Conservation (phyloP, 1,284 basidiomycete genomes). For the Vanrija pseudolonga region DNA sequence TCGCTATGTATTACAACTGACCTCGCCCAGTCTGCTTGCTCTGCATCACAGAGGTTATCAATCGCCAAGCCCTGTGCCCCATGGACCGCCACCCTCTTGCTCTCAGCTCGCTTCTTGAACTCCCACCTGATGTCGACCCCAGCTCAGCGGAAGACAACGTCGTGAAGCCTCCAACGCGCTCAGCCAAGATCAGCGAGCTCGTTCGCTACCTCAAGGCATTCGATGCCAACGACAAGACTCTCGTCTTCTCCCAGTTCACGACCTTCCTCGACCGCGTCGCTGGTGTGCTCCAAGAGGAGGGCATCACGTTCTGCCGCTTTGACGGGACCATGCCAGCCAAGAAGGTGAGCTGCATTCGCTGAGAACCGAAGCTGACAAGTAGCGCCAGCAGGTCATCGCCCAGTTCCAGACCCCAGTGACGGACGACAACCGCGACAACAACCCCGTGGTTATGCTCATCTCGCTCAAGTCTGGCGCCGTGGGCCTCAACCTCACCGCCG, state of each 20-base stretch:
- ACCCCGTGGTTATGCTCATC: conserved; percentile 77
- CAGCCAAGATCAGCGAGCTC: conserved; percentile 78
- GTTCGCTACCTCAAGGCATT: conserved; percentile 67
- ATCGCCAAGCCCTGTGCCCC: conserved; percentile 68
- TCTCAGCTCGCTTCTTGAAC: conserved; percentile 62
- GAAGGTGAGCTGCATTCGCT: conserved; percentile 34
- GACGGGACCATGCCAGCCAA: conserved; percentile 76
- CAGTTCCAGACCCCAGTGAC: conserved; percentile 64
- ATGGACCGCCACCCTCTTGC: conserved; percentile 73
- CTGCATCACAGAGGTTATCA: conserved; percentile 59
- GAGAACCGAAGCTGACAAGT: not conserved
- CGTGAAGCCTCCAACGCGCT: conserved; percentile 50
- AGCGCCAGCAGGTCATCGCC: conserved; percentile 71
- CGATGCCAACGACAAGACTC: conserved; percentile 66
- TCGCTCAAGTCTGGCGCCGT: conserved; percentile 74
- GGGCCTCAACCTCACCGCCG: conserved; percentile 81
- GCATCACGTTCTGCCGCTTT: conserved; percentile 70
- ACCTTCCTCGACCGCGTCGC: conserved; percentile 75
- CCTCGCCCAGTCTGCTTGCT: conserved; percentile 55
- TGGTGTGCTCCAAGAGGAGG: conserved; percentile 62
- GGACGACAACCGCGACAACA: conserved; percentile 40
- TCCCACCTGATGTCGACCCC: conserved; percentile 53
- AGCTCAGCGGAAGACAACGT: conserved; percentile 16
- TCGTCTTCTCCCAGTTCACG: conserved; percentile 83
- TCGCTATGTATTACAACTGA: not conserved